A percentile compares a stretch with the other conserved stretches of the same genome.
Evolutionary conservation across 345 rosid species (phyloP).

Genomic region (Rubroshorea leprosula): DNA sequence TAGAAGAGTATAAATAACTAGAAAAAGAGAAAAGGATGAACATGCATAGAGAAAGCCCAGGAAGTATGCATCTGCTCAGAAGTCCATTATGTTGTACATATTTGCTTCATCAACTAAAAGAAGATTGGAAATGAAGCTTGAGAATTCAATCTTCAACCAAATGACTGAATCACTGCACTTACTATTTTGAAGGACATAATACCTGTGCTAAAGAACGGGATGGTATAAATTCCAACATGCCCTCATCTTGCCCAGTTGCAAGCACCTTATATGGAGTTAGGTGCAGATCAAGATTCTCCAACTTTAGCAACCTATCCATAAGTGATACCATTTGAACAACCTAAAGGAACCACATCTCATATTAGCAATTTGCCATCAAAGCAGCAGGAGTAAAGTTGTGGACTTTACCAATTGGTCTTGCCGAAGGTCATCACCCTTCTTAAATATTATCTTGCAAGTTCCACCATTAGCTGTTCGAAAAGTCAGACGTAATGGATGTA

Average conservation of each 20-base stretch:
- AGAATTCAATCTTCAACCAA: not conserved
- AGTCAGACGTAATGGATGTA: slow-evolving; percentile 84
- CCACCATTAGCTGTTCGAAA: slow-evolving; percentile 79
- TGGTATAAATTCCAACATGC: slow-evolving; percentile 97
- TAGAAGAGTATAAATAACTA: not conserved
- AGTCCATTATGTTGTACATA: not conserved
- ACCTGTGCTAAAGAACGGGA: slow-evolving; percentile 94
- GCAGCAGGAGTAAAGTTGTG: not conserved
- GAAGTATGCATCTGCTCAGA: not conserved
- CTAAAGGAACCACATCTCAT: slow-evolving; percentile 36
- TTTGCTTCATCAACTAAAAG: not conserved
- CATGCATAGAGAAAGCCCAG: not conserved
- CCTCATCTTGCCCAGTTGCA: slow-evolving; percentile 98
- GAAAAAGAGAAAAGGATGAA: not conserved
- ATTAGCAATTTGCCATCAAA: slow-evolving; percentile 6
- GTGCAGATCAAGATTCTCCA: slow-evolving; percentile 90
- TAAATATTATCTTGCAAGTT: slow-evolving; percentile 74
- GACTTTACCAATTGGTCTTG: slow-evolving; percentile 91
- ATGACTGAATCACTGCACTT: not conserved
- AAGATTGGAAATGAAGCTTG: not conserved
- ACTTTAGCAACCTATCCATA: slow-evolving; percentile 94
- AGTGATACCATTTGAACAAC: slow-evolving; percentile 99
- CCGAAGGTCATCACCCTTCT: slow-evolving; percentile 97
- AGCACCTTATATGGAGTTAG: slow-evolving; percentile 91
- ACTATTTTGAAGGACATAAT: slow-evolving; percentile 4